Evolutionary conservation across 2,329 filamentous ascomycete species (phyloP).

Genomic region (Fusarium pseudograminearum): DNA sequence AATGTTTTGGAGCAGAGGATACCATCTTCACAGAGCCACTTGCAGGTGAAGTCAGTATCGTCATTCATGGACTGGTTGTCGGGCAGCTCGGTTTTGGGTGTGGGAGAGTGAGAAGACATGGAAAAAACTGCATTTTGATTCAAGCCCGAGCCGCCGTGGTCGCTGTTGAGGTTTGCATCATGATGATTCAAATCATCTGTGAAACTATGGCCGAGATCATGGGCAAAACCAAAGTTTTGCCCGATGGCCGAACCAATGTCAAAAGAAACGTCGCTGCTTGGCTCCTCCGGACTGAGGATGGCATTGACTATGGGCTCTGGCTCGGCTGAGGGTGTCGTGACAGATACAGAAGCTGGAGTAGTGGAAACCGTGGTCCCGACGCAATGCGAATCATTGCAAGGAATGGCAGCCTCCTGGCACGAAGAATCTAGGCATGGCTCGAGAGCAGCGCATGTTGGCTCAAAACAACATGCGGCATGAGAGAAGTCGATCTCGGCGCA

Average conservation of each 20-base stretch:
- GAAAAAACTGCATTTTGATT: conserved; percentile 16
- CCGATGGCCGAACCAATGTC: conserved; percentile 28
- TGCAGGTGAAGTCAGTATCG: conserved; percentile 50
- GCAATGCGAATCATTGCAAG: conserved; percentile 55
- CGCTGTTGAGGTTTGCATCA: conserved; percentile 11
- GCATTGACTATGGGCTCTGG: conserved; percentile 39
- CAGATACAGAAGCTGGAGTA: conserved; percentile 46
- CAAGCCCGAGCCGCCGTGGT: conserved; percentile 4
- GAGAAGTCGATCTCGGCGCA: conserved; percentile 48
- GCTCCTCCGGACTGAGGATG: conserved; percentile 34
- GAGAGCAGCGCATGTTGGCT: conserved; percentile 50
- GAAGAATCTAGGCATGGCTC: conserved; percentile 55
- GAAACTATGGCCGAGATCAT: conserved; percentile 22
- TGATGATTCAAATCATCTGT: conserved; percentile 22
- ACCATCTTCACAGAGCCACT: conserved; percentile 49
- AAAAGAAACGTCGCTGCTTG: conserved; percentile 17
- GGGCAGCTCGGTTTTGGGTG: conserved; percentile 25
- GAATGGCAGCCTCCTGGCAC: conserved; percentile 48
- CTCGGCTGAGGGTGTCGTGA: conserved; percentile 49
- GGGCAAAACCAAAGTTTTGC: conserved; percentile 23
- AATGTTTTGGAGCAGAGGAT: conserved; percentile 54
- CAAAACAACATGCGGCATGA: conserved; percentile 46
- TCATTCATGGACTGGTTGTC: conserved; percentile 34
- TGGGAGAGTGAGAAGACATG: conserved; percentile 9
- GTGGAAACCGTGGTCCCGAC: conserved; percentile 45